Base-by-base conservation (phyloP, 1,139 yeast genomes). In the Saccharomyces hybrid region DNA sequence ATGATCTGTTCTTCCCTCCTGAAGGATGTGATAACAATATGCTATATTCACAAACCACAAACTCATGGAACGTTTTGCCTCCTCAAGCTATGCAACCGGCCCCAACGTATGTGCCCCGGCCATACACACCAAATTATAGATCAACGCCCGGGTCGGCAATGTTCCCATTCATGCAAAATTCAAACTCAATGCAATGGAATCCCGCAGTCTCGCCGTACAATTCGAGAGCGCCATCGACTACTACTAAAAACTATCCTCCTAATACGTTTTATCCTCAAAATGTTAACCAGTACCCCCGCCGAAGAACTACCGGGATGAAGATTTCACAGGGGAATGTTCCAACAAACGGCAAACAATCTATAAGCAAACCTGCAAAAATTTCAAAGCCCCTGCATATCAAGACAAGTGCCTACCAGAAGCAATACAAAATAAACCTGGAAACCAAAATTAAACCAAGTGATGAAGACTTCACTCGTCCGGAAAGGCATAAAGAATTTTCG, bases 1-100 rank as follows among this genome's bases (percentile, higher is more conserved):
- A 38, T 2, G 44, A 38, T 38, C 44, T 38, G 9, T 38, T 38
- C 44, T 38, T 38, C 4, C 25, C 44, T 4, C n/a, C 44, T 8
- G 44, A 38, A 38, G 44, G 13, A 1, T 38, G 44, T 38, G 44
- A 38, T 16, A 38, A 16, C 6, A 38, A 16, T 16, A 16, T 38
- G 23, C 1, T 38, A 4, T 38, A 38, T 38, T 13, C 44, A 38
- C 44, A 38, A 5, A 16, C 7, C 1, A 11, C 44, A 9, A 38
- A 8, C 2, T 38, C 44, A 9, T 38, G 44, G 44, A 38, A 46
- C 2, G 31, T 26, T 25, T 26, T 44, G 5, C 44, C 49, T 14
- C 14, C 42, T 16, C 48, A 49, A 31, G 47, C 52, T 11, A 52
- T 50, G 47, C 54, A 52, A 30, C 54, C 54, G n/a, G 50, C 50